Evolutionary conservation across 2,329 filamentous ascomycete genomes (phyloP), one percentile per base, ranked within the genome.

Genomic region (Rhinocladiella mackenziei): DNA sequence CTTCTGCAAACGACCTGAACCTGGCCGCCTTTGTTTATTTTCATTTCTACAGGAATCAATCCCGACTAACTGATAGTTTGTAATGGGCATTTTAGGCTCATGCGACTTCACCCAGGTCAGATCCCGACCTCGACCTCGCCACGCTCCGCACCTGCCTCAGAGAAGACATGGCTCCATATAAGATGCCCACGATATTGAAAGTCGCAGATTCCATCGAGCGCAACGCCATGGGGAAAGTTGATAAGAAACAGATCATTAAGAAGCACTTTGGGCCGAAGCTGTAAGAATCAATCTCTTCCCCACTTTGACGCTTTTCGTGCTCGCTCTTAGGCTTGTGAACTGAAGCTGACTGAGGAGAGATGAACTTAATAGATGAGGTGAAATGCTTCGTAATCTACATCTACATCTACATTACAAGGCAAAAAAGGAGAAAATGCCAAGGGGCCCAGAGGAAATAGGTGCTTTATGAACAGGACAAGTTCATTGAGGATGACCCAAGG

Each of bases 151-250:
- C 58, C 22, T 67, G 75, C 50, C 58, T 75, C 8, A 88, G 84
- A 65, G 80, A 80, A 45, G 72, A 78, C 15, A 67, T 98, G 38
- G 91, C 84, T 3, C 78, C 75, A 48, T 96, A 96, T 68, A 97
- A 98, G 74, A 89, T 97, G 48, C 92, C 92, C 0, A 86, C 91
- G 66, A 82, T 94, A 55, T 75, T 97, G 70, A 83, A 81, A 63
- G 69, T 94, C 4, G 81, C 97, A 22, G 80, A 85, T 13, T 67
- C 78, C 28, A 91, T 98, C 55, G 86, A 87, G 8, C 73, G 88
- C 58, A 98, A 98, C 69, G 91, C 89, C 20, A 98, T 98, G 92
- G 92, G 92, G 25, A 98, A 98, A 57, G 68, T 77, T 25, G 77
- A 77, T 50, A 77, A 77, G 58, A 76, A 76, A 57, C 61, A 65